Conservation (phyloP, 805 yeast species). For the Vanderwaltozyma verrucispora region DNA sequence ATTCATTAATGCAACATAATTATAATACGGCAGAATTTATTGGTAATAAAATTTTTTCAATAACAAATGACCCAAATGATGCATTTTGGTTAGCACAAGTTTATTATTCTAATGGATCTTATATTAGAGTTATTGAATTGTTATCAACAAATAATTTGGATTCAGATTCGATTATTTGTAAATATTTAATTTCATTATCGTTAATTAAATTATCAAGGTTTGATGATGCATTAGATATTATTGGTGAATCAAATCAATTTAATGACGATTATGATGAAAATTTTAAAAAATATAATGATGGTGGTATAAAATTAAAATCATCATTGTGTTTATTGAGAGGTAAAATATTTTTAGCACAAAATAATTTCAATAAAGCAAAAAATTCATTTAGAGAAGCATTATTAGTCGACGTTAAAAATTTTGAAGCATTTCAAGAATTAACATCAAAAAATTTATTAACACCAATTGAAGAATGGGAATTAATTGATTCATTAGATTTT, state of each 20-base stretch:
- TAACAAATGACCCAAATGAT: conserved; percentile 83
- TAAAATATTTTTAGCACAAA: conserved; percentile 67
- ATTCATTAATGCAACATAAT: conserved; percentile 86
- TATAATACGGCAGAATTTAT: conserved; percentile 81
- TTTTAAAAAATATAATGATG: conserved; percentile 35
- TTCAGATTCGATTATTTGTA: conserved; percentile 54
- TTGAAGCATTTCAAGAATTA: conserved; percentile 80
- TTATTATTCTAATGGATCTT: conserved; percentile 64
- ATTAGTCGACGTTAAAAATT: conserved; percentile 80
- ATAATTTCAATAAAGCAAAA: conserved; percentile 77
- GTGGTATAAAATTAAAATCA: conserved; percentile 80
- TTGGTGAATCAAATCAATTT: conserved; percentile 78
- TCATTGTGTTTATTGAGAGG: conserved; percentile 84
- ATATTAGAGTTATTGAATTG: conserved; percentile 65
- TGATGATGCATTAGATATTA: conserved; percentile 82
- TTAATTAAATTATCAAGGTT: conserved; percentile 59
- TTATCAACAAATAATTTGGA: conserved; percentile 47
- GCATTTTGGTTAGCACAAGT: conserved; percentile 97
- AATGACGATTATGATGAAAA: conserved; percentile 20
- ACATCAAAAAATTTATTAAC: conserved; percentile 62
- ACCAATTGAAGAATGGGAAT: conserved; percentile 81
- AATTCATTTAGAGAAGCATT: conserved; percentile 83
- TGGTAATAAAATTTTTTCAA: conserved; percentile 79
- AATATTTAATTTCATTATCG: conserved; percentile 71
- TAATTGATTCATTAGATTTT: conserved; percentile 49